Percentiles rank a stretch among this genome's conserved stretches.
phyloP scores from a whole-genome alignment of 495 filamentous ascomycete genomes.

The Staphylotrichum longicolle region DNA sequence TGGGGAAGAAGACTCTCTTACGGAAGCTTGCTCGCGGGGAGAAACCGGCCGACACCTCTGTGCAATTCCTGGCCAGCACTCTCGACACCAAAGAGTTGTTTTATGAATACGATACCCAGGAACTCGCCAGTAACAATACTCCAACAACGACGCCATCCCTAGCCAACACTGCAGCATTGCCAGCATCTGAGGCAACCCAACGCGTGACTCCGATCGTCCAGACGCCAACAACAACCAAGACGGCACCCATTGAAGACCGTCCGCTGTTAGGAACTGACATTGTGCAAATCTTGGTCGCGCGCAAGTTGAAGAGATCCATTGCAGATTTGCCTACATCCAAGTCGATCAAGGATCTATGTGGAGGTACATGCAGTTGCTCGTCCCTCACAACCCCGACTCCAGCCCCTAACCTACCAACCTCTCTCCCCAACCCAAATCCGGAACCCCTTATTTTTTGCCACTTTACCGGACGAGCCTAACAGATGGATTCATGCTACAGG shows the following conservation, averaged over 20 bases:
- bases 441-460: too few relatives aligned
- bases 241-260: not conserved
- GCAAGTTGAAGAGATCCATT: conserved; percentile 86
- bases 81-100: not conserved
- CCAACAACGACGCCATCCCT: not conserved
- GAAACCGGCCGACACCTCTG: not conserved
- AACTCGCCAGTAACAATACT: not conserved
- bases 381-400: too few relatives aligned
- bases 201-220: not conserved
- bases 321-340: conserved; percentile 80
- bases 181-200: not conserved
- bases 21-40: not conserved
- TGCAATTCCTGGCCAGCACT: not conserved
- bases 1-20: not conserved
- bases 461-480: not conserved
- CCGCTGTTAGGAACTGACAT: not conserved
- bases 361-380: not conserved
- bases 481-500: conserved; percentile 50
- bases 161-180: not conserved
- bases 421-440: not conserved
- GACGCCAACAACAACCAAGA: not conserved
- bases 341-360: conserved; percentile 83
- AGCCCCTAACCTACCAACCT: not conserved
- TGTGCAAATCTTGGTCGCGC: conserved; percentile 60
- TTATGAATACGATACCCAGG: not conserved